Base-by-base conservation (phyloP, 2,329 filamentous ascomycete species). In the Thelonectria olida region DNA sequence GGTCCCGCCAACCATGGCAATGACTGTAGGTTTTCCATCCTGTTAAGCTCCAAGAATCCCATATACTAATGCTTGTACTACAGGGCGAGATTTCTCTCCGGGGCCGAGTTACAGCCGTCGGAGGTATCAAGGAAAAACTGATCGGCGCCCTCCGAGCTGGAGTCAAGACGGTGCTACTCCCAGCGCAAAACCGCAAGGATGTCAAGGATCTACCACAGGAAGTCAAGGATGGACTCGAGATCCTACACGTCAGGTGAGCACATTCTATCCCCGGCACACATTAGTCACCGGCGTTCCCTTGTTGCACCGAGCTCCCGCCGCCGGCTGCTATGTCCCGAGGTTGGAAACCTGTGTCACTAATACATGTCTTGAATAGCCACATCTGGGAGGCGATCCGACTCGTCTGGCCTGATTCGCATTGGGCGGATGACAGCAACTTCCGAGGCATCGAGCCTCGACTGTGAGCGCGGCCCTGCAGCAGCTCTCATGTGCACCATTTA, bases 111-210 rank as follows among this genome's bases (percentile, higher is more conserved):
- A 92, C 96, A 79, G 93, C 95, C 23, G 96, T 99, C 34, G 96
- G 96, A 54, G 96, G 96, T 17, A 98, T 99, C 81, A 97, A 98
- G 80, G 95, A 99, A 86, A 99, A 99, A 79, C 84, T 98, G 54
- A 98, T 99, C 74, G 96, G 96, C 20, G 96, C 96, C 8, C 83
- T 96, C 74, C 87, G 95, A 56, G 96, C 96, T 2, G 96, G 96
- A 25, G 95, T 99, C 63, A 97, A 97, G 84, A 95, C 92, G 28
- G 95, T 99, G 7, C 77, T 99, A 62, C 82, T 99, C 7, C 96
- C 96, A 3, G 86, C 90, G 28, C 90, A 92, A 69, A 99, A 99
- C 76, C 86, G 90, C 65, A 98, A 98, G 80, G 96, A 99, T 75
- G 90, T 92, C 60, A 92, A 91, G 77, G 95, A 98, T 78, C 82